These are phyloP conservation scores for Ogataea paraovalis DNA, from an alignment of 805 yeast species.

Conservation along the genomic window DNA sequence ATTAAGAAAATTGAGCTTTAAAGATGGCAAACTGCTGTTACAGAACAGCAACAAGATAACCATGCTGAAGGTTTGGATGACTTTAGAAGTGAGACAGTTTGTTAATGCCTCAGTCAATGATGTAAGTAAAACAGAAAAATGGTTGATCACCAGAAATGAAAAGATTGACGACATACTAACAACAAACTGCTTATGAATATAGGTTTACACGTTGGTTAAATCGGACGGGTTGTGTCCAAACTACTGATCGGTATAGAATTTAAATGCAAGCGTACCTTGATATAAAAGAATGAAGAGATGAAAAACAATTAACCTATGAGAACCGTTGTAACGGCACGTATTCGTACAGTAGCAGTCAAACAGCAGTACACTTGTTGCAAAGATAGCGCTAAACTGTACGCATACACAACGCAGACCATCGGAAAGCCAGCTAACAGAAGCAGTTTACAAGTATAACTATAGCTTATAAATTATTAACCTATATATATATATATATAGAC, in stretches of 20 bases:
- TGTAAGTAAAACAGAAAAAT: slow-evolving; percentile 41
- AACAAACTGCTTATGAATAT: background rate
- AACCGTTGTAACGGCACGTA: too few relatives aligned
- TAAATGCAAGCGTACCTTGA: too few relatives aligned
- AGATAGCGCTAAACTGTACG: too few relatives aligned
- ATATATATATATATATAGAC: too few relatives aligned
- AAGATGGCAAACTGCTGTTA: slow-evolving; percentile 59
- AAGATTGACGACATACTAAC: background rate
- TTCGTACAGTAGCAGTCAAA: too few relatives aligned
- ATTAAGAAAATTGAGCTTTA: slow-evolving; percentile 71
- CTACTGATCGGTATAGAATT: slow-evolving; percentile 30
- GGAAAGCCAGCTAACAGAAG: too few relatives aligned
- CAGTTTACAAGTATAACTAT: too few relatives aligned
- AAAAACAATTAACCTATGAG: background rate
- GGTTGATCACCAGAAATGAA: too few relatives aligned
- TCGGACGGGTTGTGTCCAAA: slow-evolving; percentile 67
- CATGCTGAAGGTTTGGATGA: slow-evolving; percentile 89
- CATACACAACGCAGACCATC: too few relatives aligned
- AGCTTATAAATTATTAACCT: too few relatives aligned
- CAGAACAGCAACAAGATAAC: slow-evolving; percentile 58
- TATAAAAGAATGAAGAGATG: too few relatives aligned
- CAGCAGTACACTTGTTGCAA: too few relatives aligned
- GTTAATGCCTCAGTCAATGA: slow-evolving; percentile 80
- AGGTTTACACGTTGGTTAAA: slow-evolving; percentile 52
- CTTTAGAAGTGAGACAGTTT: slow-evolving; percentile 83